A percentile compares a stretch with the other conserved stretches of the same genome.
phyloP scores from a whole-genome alignment of 2,329 filamentous ascomycete genomes.

The Xylariaceae sp. region DNA sequence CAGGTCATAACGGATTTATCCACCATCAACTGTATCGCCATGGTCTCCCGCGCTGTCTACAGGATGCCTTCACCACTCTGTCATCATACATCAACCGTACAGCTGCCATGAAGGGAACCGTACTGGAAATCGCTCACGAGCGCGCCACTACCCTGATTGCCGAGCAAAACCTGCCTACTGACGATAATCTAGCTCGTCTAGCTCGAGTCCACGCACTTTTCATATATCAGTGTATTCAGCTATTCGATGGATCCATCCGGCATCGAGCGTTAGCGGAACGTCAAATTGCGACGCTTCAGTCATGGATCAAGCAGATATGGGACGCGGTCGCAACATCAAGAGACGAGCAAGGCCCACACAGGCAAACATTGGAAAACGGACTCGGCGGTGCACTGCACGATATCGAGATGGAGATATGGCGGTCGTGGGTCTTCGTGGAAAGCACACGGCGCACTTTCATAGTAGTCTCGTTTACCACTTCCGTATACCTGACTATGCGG shows the following conservation, averaged over 20 bases:
- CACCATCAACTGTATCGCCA: not conserved
- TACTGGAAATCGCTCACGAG: conserved; percentile 1
- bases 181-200: not conserved
- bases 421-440: conserved; percentile 3
- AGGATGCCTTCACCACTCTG: conserved; percentile 1
- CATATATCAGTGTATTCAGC: conserved; percentile 5
- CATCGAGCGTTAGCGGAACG: conserved; percentile 1
- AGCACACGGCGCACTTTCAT: conserved; percentile 3
- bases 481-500: conserved; percentile 2
- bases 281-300: not conserved
- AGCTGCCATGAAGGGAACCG: not conserved
- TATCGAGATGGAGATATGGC: not conserved
- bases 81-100: conserved; percentile 1
- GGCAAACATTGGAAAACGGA: not conserved
- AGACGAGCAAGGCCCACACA: not conserved
- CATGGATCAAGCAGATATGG: conserved; percentile 5
- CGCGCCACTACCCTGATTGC: not conserved
- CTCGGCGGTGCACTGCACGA: not conserved
- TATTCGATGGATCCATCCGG: conserved; percentile 4
- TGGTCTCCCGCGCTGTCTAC: conserved; percentile 3
- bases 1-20: too few species aligned
- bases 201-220: conserved; percentile 3
- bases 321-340: not conserved
- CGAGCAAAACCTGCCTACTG: not conserved
- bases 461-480: not conserved